Conservation (phyloP, 257 asterid species). For the Echites panduratus region DNA sequence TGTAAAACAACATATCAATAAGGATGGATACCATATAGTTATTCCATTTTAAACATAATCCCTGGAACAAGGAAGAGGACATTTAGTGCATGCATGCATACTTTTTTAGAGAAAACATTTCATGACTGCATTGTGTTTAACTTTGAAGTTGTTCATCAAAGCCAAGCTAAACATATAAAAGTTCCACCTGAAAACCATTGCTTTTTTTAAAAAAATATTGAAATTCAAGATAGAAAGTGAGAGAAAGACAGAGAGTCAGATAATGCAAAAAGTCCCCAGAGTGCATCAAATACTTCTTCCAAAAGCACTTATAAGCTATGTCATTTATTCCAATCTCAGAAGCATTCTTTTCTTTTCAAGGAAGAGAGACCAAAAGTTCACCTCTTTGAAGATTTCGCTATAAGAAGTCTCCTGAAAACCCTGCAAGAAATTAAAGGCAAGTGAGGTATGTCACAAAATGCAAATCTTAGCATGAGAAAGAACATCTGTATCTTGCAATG, state of each 20-base stretch:
- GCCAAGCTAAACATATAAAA: background rate
- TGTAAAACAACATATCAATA: slow-evolving; percentile 27
- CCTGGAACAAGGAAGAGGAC: background rate
- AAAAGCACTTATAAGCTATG: background rate
- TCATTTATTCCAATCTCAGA: background rate
- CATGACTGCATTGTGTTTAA: no score
- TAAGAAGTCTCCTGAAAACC: slow-evolving; percentile 60
- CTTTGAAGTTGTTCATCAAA: background rate
- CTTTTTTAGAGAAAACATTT: no score
- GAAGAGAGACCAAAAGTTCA: slow-evolving; percentile 18
- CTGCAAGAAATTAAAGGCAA: slow-evolving; percentile 29
- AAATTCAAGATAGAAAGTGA: background rate
- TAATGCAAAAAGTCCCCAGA: background rate
- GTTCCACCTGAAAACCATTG: background rate
- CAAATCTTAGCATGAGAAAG: background rate
- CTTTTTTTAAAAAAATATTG: background rate
- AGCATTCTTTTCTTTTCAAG: background rate
- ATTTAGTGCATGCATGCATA: no score
- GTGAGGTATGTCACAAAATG: slow-evolving; percentile 3
- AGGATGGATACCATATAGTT: background rate
- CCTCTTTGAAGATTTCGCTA: slow-evolving; percentile 85
- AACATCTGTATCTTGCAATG: background rate
- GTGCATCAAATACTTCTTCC: background rate
- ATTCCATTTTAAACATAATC: background rate
- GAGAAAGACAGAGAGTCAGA: background rate